Evolutionary conservation across 805 yeast species (phyloP), one percentile per base, ranked within the genome.

Genomic region (Ogataea pignaliae): DNA sequence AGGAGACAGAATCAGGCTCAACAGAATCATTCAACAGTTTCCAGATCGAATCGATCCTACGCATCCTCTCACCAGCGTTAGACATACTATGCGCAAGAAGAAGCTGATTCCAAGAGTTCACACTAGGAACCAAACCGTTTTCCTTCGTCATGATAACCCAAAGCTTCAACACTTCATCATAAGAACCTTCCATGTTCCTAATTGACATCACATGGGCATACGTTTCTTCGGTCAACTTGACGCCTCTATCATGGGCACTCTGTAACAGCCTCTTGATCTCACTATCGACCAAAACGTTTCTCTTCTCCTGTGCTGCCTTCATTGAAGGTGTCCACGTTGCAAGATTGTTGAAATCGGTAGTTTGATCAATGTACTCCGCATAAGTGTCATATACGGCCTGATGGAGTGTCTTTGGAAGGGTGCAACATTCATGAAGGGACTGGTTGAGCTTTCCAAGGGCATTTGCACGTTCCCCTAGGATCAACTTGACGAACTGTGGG

Each of bases 71-170:
- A 6, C 54, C 51, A 3, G 54, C 56, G 12, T 53, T 57, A 32
- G 48, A 48, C 39, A 62, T 55, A 10, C 53, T 51, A 35, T 59
- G 68, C 17, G 60, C 50, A 41, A 50, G 65, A 40, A 85, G 62
- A 28, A 83, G 68, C 41, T 75, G 70, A 41, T 81, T 80, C 88
- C 88, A 85, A 1, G 79, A 60, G 0, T 60, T 51, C n/a, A 70
- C 52, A 4, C 46, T 37, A 3, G 57, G 52, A 26, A 38, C 43
- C 17, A 50, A 37, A 18, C 43, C 39, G 16, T 72, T 73, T 7
- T 58, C 53, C 10, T 59, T 48, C 26, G 73, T 51, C 64, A 83
- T 58, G 36, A 63, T 66, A 46, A 74, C 76, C 78, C 86, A 83
- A 1, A 78, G 58, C 10, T 63, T 62, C 44, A 73, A 64, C 2